Evolutionary conservation across 2,329 filamentous ascomycete species (phyloP).

Genomic region (Albifimbria verrucaria): DNA sequence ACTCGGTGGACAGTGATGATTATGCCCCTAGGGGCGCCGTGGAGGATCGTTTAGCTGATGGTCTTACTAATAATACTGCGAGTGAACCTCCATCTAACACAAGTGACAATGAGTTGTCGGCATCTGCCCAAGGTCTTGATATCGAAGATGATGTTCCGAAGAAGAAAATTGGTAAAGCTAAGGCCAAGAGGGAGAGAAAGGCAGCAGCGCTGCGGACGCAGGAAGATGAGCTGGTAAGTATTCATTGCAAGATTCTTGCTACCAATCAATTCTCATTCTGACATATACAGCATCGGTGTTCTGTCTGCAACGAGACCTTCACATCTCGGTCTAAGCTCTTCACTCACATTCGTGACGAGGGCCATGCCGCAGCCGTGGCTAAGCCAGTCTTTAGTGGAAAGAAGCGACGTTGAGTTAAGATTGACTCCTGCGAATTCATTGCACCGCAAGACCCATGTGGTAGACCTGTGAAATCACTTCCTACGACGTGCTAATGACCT

Average conservation of each 20-base stretch:
- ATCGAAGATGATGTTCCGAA: constrained; percentile 18
- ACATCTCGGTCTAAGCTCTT: constrained; percentile 70
- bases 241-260: background rate
- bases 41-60: constrained; percentile 34
- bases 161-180: constrained; percentile 49
- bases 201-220: constrained; percentile 32
- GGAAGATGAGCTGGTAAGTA: constrained; percentile 32
- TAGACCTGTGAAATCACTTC: no score
- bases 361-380: constrained; percentile 56
- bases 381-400: constrained; percentile 19
- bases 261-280: background rate
- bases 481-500: no score
- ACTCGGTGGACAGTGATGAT: constrained; percentile 28
- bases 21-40: constrained; percentile 45
- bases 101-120: constrained; percentile 10
- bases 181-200: constrained; percentile 48
- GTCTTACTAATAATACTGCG: constrained; percentile 1
- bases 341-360: constrained; percentile 63
- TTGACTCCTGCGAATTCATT: no score
- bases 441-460: no score
- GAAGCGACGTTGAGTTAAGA: constrained; percentile 17
- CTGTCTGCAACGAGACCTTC: constrained; percentile 43
- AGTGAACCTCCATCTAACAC: background rate
- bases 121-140: constrained; percentile 16
- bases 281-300: constrained; percentile 35